These are phyloP conservation scores for Sambucus nigra DNA, from an alignment of 129 eudicot genomes.

Conservation along the genomic window DNA sequence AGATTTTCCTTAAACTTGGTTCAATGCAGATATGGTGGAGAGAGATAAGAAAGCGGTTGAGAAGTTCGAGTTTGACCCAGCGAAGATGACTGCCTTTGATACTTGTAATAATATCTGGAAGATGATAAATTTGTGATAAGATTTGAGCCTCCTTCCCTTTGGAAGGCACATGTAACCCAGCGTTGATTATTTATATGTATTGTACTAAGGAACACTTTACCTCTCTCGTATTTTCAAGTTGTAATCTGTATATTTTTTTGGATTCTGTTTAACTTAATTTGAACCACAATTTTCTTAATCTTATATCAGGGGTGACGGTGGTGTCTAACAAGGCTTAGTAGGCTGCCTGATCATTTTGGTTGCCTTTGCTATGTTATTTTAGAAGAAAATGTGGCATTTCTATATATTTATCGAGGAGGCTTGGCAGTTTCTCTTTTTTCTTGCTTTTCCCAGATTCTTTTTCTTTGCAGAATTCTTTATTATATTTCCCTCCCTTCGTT, in stretches of 20 bases:
- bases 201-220: not conserved
- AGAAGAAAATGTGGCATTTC: too few species aligned
- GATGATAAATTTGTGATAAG: constrained; percentile 38
- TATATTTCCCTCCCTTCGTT: too few species aligned
- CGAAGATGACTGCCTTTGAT: constrained; percentile 32
- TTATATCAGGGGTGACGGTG: not conserved
- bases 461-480: too few species aligned
- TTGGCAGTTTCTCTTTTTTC: too few species aligned
- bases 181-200: not conserved
- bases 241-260: not conserved
- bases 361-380: too few species aligned
- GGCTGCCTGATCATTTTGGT: too few species aligned
- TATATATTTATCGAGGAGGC: too few species aligned
- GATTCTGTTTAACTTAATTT: not conserved
- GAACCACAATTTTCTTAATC: not conserved
- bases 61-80: constrained; percentile 55
- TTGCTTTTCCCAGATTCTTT: too few species aligned
- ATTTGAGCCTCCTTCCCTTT: too few species aligned
- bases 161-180: not conserved
- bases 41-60: constrained; percentile 52
- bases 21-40: constrained; percentile 53
- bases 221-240: not conserved
- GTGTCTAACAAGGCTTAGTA: too few species aligned
- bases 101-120: constrained; percentile 65
- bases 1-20: constrained; percentile 26